Evolutionary conservation across 2,329 filamentous ascomycete species (phyloP), one percentile per base, ranked within the genome.

Genomic region (Dactylellina drechsleri): DNA sequence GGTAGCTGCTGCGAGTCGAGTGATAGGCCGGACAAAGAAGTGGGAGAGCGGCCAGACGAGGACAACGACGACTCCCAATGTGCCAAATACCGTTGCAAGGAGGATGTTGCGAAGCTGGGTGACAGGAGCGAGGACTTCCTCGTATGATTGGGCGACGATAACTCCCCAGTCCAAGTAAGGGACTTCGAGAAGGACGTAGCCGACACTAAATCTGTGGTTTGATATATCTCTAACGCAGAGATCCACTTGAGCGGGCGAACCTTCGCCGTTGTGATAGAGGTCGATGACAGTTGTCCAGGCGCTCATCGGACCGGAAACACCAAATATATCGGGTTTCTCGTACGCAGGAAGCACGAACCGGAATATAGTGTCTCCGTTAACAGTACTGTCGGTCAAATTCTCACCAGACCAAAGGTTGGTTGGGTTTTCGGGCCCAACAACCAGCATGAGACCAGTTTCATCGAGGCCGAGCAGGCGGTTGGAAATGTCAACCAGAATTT

Each of bases 61-160:
- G 6, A 96, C 76, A 1, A 93, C 81, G 62, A 96, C 87, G 4
- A 91, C 85, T 0, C 90, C 93, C 13, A 90, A 86, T 0, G 92
- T 94, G 0, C 91, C 92, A 80, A 97, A 96, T 0, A 96, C 91
- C 74, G 92, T 96, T 2, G 88, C 92, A 0, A 97, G 82, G 1
- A 97, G 86, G 58, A 97, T 92, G 58, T 90, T 89, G 15, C 91
- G 88, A n/a, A 97, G 84, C n/a, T 87, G 89, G 31, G 85, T 82
- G 67, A 97, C 93, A 0, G 93, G 91, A 8, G 85, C 84, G 82
- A 91, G 92, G 0, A 93, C 92, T 81, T 97, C 93, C 18, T 81
- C 81, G 76, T 88, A 88, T 1, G 87, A 84, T 81, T 95, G 90
- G 80, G 97, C 93, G 0, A 97, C 87, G 1, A 96, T 79, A 3